Base-by-base conservation (phyloP, 345 rosid species). In the Brassica incana region DNA sequence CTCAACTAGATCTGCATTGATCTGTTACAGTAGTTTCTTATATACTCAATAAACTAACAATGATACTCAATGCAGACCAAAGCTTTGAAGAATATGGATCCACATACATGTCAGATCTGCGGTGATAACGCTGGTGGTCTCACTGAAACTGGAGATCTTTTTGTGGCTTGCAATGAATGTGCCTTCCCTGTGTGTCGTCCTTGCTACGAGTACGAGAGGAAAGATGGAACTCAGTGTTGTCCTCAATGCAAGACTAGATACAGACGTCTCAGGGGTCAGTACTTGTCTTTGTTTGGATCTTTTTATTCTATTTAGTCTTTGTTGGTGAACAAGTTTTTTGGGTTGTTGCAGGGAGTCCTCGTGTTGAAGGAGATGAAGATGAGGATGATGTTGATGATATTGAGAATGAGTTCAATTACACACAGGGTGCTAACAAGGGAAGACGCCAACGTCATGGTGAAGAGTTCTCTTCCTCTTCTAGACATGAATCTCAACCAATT, bases 211-310 rank as follows among this genome's bases (percentile, higher is more conserved):
- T 95, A 95, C 61, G 99, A 95, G 81, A 89, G 90, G 64, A 95
- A 88, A 86, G 97, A 95, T 76, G 99, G 99, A 50, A 90, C 94
- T 68, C 98, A 91, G 79, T 85, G 91, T 81, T 95, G 99, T 69
- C 99, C 98, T 1, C 97, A 91, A 80, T 95, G 99, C 94, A 95
- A 95, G 91, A 89, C 96, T 78, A 90, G 94, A 83, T 91, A 91
- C 75, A 91, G 64, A 82, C 82, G 93, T 76, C 94, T 89, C 75
- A 91, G 86, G 87, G 99, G 99, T 92, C 40, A 64, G 8, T 73
- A 52, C 15, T 54, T 1, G 38, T 33, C 23, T 52, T 52, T 45
- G 6, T 48, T 48, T 54, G 60, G 60, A n/a, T 54, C 58, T 15
- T 52, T 48, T 14, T 5, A 4, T 5, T 15, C 6, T 16, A 4